phyloP scores from a whole-genome alignment of 352 stramenopile species.

The Globisporangium abappressorium region DNA sequence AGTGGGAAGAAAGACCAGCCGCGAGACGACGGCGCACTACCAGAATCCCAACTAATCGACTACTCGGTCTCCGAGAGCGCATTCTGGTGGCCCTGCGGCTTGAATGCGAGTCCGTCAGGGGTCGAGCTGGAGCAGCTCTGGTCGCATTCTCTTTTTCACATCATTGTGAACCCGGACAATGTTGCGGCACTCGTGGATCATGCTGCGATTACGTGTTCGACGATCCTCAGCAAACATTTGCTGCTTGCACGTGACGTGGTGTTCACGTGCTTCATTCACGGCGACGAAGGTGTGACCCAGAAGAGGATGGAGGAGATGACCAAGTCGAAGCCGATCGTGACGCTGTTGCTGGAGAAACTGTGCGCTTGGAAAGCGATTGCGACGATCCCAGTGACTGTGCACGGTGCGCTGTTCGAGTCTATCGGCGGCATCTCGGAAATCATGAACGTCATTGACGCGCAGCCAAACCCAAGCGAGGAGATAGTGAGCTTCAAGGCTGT shows the following conservation, averaged over 20 bases:
- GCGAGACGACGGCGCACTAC: conserved; percentile 69
- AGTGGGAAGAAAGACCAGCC: conserved; percentile 15
- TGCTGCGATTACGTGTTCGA: conserved; percentile 66
- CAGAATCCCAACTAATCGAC: conserved; percentile 68
- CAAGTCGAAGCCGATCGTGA: conserved; percentile 56
- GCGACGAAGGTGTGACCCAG: conserved; percentile 20
- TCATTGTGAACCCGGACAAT: conserved; percentile 63
- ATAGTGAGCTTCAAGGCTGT: conserved; percentile 32
- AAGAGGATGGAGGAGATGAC: conserved; percentile 31
- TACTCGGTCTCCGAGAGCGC: conserved; percentile 72
- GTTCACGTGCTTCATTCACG: conserved; percentile 39
- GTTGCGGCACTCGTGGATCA: conserved; percentile 69
- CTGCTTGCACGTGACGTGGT: conserved; percentile 67
- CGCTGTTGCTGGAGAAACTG: conserved; percentile 53
- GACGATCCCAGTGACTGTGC: conserved; percentile 76
- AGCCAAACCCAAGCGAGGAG: conserved; percentile 23
- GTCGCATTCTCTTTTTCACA: conserved; percentile 68
- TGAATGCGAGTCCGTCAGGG: conserved; percentile 13
- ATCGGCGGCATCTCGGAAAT: conserved; percentile 74
- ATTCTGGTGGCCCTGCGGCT: conserved; percentile 78
- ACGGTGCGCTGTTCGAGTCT: conserved; percentile 79
- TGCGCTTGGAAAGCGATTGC: conserved; percentile 55
- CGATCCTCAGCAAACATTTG: conserved; percentile 78
- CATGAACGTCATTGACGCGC: conserved; percentile 43
- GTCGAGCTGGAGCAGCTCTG: conserved; percentile 45